These are phyloP conservation scores for Mycena vitilis DNA, from an alignment of 768 basidiomycete genomes.

Conservation along the genomic window DNA sequence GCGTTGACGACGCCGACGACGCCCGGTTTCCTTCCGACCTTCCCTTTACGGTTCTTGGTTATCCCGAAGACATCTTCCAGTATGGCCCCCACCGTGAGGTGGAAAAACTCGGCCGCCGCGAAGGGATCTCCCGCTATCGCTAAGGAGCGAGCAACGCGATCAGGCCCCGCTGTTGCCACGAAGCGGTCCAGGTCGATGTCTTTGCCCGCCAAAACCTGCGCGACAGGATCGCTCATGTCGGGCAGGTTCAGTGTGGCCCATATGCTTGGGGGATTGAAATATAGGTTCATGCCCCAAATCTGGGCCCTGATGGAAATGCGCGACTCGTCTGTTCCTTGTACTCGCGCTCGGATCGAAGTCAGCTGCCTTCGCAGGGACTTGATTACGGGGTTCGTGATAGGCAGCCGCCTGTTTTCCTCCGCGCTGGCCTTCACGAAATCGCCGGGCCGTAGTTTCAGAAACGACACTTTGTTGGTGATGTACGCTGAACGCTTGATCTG, in stretches of 20 bases:
- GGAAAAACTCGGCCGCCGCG: slow-evolving; percentile 49
- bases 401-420: slow-evolving; percentile 50
- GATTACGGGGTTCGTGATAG: no score
- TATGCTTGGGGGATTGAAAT: slow-evolving; percentile 45
- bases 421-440: slow-evolving; percentile 43
- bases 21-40: no score
- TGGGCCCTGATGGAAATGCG: slow-evolving; percentile 40
- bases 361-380: slow-evolving; percentile 41
- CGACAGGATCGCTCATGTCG: slow-evolving; percentile 47
- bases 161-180: no score
- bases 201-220: slow-evolving; percentile 54
- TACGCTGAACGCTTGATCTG: slow-evolving; percentile 37
- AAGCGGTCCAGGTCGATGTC: no score
- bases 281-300: slow-evolving; percentile 42
- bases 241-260: slow-evolving; percentile 56
- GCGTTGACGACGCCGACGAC: slow-evolving; percentile 29
- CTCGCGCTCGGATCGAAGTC: slow-evolving; percentile 37
- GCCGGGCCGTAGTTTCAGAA: slow-evolving; percentile 45
- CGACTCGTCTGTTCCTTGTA: slow-evolving; percentile 49
- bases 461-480: slow-evolving; percentile 32
- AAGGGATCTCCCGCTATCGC: slow-evolving; percentile 45
- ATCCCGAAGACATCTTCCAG: slow-evolving; percentile 46
- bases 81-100: slow-evolving; percentile 41
- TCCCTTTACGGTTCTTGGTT: no score
- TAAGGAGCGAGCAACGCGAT: no score